Evolutionary conservation across 2,329 filamentous ascomycete genomes (phyloP), one percentile per base, ranked within the genome.

Genomic region (Daldinia sp.): DNA sequence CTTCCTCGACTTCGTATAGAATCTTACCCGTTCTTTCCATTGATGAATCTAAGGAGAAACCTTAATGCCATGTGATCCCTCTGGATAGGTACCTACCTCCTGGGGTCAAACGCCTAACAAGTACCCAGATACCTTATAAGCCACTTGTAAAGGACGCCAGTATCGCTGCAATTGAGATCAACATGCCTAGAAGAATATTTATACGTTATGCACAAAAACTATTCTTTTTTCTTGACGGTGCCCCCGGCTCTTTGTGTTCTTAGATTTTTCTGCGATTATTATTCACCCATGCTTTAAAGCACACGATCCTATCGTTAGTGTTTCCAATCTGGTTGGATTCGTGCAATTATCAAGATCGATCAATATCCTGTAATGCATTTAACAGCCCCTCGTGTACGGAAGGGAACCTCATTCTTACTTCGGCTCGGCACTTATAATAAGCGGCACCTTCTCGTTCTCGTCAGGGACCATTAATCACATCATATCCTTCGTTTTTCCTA

Each of bases 381-480:
- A 23, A 21, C 25, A n/a, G 29, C 32, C 49, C 55, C 43, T 3
- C 25, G 15, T 27, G 6, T 32, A 29, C 17, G 10, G 11, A 56
- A 15, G 49, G 37, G 41, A 57, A 19, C 49, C 37, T 35, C 23
- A 8, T 25, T 37, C 13, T 37, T 49, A 17, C 32, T 51, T 59
- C 48, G 58, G 61, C 67, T 63, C 64, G 57, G 64, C 64, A 58
- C 43, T 67, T 67, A 61, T 21, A 43, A 27, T 51, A 32, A 27
- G 25, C 35, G n/a, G 43, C 7, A 43, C 51, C 37, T 49, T 54
- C 29, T 56, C 41, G 25, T 21, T 13, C 30, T 39, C 27, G n/a
- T 43, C 11, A 32, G 48, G 32, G 48, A 21, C 51, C 34, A 10
- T 30, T 29, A 45, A 11, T 17, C 30, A n/a, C n/a, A n/a, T n/a